Evolutionary conservation across 148 eudicot genomes (phyloP).

Genomic region (Rhododendron simsii): DNA sequence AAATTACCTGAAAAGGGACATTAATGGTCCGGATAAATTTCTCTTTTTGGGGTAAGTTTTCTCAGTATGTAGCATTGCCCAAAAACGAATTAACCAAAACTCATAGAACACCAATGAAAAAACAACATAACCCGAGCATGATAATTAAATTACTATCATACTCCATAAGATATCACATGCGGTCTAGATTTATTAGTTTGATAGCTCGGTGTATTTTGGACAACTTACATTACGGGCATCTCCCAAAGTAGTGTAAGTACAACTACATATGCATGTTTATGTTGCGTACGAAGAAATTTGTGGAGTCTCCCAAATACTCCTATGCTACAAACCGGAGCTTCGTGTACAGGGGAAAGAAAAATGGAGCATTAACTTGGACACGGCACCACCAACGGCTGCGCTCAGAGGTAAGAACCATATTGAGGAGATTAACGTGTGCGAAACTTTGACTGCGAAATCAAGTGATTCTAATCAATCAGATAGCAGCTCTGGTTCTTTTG

Average conservation of each 20-base stretch:
- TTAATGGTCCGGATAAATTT: no score
- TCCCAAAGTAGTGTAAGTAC: neutral
- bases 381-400: conserved; percentile 11
- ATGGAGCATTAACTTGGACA: conserved; percentile 6
- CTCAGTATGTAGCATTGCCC: no score
- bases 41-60: no score
- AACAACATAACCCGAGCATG: no score
- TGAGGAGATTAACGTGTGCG: conserved; percentile 20
- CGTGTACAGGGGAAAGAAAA: conserved; percentile 25
- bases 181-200: neutral
- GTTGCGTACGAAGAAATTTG: neutral
- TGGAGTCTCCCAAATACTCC: neutral
- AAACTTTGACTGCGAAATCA: conserved; percentile 32
- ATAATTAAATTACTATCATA: no score
- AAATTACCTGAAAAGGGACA: no score
- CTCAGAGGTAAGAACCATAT: conserved; percentile 22
- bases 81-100: no score
- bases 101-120: no score
- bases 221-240: neutral
- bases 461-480: conserved; percentile 35
- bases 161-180: neutral
- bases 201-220: neutral
- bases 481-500: conserved; percentile 50
- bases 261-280: neutral
- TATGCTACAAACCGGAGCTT: neutral